Base-by-base conservation (phyloP, 2,329 filamentous ascomycete species). In the Fusarium mundagurra region DNA sequence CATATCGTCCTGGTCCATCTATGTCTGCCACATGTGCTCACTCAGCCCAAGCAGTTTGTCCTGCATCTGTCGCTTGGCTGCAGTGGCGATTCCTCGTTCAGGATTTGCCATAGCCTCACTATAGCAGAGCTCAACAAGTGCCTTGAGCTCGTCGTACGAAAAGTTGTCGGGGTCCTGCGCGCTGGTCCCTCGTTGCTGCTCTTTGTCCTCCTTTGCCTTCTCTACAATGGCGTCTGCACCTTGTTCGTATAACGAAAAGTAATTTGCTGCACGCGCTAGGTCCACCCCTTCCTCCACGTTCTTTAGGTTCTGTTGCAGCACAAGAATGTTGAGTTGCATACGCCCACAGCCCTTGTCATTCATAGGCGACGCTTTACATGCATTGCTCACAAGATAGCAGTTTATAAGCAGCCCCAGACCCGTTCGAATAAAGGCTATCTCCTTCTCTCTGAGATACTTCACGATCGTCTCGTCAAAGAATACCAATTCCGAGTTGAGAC, bases 221-320 rank as follows among this genome's bases (percentile, higher is more conserved):
- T 85, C 85, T 6, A 94, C 85, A 64, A 94, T 90, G 16, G 86
- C 88, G 54, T 93, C 92, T 0, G 91, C 85, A 0, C 93, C 93
- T 50, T 85, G 83, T 48, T 88, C 88, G 77, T 93, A 94, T 43
- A 96, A 82, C 27, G 88, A 87, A 79, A 91, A 95, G 83, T 93
- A 96, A 67, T 89, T 87, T 27, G 90, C 88, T 2, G 92, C 89
- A 41, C 89, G 85, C 8, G 87, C 86, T 34, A 96, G 85, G 64
- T 89, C 87, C 7, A 93, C 92, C 14, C 88, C 89, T 5, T 89
- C 87, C 82, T 96, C 94, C 61, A 99, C 92, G 75, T 97, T 97
- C 85, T 98, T 98, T 63, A 99, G 90, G 78, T 98, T 98, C 81
- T 99, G 96, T 83, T 98, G 96, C 59, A 99, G 86, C 45, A 99